A percentile compares a stretch with the other conserved stretches of the same genome.
These are phyloP conservation scores for Clavispora santaluciae DNA, from an alignment of 805 yeast genomes.

Conservation along the genomic window DNA sequence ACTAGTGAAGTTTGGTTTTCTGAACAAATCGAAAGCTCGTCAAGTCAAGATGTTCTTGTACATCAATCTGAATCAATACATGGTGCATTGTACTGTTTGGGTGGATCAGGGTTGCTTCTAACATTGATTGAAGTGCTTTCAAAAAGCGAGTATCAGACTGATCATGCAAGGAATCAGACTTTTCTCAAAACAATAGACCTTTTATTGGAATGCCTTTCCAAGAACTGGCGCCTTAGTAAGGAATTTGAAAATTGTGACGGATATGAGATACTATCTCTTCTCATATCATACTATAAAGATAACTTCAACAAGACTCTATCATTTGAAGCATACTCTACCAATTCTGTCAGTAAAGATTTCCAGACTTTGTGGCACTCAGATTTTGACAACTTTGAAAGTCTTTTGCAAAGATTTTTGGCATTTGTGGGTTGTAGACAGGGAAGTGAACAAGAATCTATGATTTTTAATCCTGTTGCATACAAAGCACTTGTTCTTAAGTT, in stretches of 20 bases:
- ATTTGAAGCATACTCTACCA: constrained; percentile 3
- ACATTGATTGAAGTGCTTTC: constrained; percentile 42
- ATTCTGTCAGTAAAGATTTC: neutral
- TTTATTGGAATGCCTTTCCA: constrained; percentile 40
- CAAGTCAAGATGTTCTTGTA: constrained; percentile 8
- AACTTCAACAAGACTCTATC: constrained; percentile 14
- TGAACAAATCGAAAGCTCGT: constrained; percentile 6
- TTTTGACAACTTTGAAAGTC: neutral
- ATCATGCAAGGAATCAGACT: constrained; percentile 14
- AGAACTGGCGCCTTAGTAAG: constrained; percentile 46
- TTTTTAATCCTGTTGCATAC: constrained; percentile 55
- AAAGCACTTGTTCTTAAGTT: constrained; percentile 45
- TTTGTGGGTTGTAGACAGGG: neutral
- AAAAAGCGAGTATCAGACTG: constrained; percentile 20
- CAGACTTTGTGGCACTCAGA: neutral
- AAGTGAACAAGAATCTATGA: constrained; percentile 42
- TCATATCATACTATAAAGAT: constrained; percentile 45
- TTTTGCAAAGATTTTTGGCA: neutral
- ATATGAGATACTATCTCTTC: constrained; percentile 51
- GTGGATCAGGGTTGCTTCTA: constrained; percentile 48
- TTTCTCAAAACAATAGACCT: constrained; percentile 34
- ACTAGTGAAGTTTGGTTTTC: constrained; percentile 9
- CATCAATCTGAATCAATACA: constrained; percentile 26
- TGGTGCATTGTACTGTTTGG: constrained; percentile 39
- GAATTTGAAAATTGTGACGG: constrained; percentile 62